A percentile compares a stretch with the other conserved stretches of the same genome.
phyloP scores from a whole-genome alignment of 345 rosid genomes.

The Draba incana region DNA sequence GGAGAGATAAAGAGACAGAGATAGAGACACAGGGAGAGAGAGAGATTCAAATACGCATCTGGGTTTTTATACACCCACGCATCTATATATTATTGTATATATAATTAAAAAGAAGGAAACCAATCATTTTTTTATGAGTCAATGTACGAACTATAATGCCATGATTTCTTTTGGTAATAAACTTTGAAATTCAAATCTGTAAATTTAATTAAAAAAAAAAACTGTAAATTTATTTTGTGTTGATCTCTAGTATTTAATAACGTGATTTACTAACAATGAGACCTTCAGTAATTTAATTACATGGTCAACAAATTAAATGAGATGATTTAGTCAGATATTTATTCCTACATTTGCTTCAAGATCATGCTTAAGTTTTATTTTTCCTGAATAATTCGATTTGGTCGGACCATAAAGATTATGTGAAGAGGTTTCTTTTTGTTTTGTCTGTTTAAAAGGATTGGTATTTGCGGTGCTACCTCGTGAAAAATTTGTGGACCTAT shows the following conservation, averaged over 20 bases:
- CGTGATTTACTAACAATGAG: not conserved
- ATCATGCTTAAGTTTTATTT: conserved; percentile 6
- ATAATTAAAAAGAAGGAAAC: not conserved
- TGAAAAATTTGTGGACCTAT: conserved; percentile 32
- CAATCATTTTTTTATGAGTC: conserved; percentile 10
- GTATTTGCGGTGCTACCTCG: conserved; percentile 33
- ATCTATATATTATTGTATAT: conserved; percentile 25
- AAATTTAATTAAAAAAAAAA: no score
- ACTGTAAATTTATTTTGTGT: no score
- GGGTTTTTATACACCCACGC: conserved; percentile 34
- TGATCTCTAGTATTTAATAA: not conserved
- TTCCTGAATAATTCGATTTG: conserved; percentile 23
- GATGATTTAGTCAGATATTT: conserved; percentile 4
- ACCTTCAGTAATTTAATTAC: not conserved
- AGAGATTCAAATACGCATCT: conserved; percentile 41
- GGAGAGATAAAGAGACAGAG: conserved; percentile 28
- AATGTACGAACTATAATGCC: conserved; percentile 15
- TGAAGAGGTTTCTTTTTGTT: conserved; percentile 40
- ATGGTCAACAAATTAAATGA: conserved; percentile 18
- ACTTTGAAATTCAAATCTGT: not conserved
- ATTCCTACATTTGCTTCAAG: not conserved
- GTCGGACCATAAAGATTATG: conserved; percentile 24
- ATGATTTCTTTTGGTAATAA: conserved; percentile 10
- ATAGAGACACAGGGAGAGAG: conserved; percentile 8
- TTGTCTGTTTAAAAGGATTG: conserved; percentile 14